Conservation (phyloP, 331 rosid species). For the Acacia pycnantha region DNA sequence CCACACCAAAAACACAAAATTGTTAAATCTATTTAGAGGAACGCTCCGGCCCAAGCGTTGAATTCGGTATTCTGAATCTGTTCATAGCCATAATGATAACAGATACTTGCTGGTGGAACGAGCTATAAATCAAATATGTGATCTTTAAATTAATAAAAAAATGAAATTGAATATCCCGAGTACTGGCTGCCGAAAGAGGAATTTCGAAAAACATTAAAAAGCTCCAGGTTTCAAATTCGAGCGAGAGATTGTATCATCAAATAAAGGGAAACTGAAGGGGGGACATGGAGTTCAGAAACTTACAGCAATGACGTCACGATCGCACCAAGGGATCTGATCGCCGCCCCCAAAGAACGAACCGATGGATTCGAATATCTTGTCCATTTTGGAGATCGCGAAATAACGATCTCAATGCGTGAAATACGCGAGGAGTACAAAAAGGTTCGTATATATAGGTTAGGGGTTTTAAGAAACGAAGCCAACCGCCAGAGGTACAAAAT, state of each 20-base stretch:
- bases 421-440: too few relatives aligned
- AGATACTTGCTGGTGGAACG: neutral
- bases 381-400: conserved; percentile 42
- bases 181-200: neutral
- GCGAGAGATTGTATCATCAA: neutral
- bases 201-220: conserved; percentile 7
- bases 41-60: neutral
- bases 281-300: neutral
- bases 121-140: neutral
- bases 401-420: neutral
- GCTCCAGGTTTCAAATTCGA: neutral
- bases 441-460: conserved; percentile 16
- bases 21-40: neutral
- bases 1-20: neutral
- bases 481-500: too few relatives aligned
- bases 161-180: too few relatives aligned
- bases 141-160: neutral
- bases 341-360: conserved; percentile 69
- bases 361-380: conserved; percentile 65
- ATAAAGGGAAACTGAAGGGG: neutral
- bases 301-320: conserved; percentile 75
- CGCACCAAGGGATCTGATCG: conserved; percentile 93
- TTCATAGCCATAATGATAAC: neutral
- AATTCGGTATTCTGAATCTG: neutral
- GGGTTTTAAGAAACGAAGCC: neutral